Evolutionary conservation across 2,329 filamentous ascomycete species (phyloP).

Genomic region (Whalleya microplaca): DNA sequence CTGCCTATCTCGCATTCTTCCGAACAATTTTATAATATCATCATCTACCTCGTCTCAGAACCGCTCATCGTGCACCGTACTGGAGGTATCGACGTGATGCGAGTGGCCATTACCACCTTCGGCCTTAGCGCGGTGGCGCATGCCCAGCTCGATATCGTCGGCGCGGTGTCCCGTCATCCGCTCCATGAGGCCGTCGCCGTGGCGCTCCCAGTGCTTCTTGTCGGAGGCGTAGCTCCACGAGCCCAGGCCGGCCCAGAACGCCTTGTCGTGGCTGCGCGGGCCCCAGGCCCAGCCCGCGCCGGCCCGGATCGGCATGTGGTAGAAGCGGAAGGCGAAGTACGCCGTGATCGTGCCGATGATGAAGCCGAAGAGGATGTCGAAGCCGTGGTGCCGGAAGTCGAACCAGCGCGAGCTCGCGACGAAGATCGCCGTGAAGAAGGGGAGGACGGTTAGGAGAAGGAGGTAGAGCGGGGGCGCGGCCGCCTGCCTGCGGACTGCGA

Average conservation of each 20-base stretch:
- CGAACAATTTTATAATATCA: too few species aligned
- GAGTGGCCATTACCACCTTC: conserved; percentile 13
- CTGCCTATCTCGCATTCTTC: too few species aligned
- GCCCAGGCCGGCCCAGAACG: conserved; percentile 78
- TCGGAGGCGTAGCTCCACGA: conserved; percentile 59
- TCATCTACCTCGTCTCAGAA: too few species aligned
- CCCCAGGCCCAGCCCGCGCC: conserved; percentile 92
- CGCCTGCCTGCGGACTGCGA: conserved; percentile 68
- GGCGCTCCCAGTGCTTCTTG: conserved; percentile 37
- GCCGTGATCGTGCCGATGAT: conserved; percentile 73
- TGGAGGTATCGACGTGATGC: conserved; percentile 10
- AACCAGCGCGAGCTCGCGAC: conserved; percentile 86
- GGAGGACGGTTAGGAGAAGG: conserved; percentile 69
- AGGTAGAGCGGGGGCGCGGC: conserved; percentile 85
- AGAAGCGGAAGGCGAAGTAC: conserved; percentile 80
- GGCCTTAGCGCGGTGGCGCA: conserved; percentile 31
- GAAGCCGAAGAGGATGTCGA: conserved; percentile 88
- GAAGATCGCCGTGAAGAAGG: conserved; percentile 76
- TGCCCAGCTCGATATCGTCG: conserved; percentile 35
- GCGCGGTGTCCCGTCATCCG: conserved; percentile 20
- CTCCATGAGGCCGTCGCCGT: conserved; percentile 28
- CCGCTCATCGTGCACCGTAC: background rate
- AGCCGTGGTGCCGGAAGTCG: conserved; percentile 88
- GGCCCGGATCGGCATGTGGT: conserved; percentile 78
- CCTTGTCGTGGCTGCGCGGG: conserved; percentile 70